Percentiles rank a stretch among this genome's conserved stretches.
Evolutionary conservation across 805 yeast genomes (phyloP).

Genomic region (Ogataea nonfermentans): DNA sequence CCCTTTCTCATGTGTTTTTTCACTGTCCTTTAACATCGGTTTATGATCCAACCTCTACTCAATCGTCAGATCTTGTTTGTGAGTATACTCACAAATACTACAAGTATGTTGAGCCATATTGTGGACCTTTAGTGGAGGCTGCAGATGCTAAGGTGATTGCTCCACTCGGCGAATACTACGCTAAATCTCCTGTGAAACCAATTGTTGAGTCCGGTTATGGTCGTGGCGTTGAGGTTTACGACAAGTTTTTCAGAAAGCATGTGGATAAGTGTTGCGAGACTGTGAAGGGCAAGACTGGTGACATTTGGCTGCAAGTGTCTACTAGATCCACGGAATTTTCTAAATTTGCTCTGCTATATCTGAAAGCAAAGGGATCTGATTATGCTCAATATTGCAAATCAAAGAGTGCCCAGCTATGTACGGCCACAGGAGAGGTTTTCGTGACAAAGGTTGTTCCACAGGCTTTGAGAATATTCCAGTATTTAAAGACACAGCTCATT

Average conservation of each 20-base stretch:
- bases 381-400: background rate
- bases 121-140: slow-evolving; percentile 14
- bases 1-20: slow-evolving; percentile 20
- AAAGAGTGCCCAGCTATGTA: slow-evolving; percentile 6
- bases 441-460: slow-evolving; percentile 20
- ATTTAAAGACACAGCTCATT: slow-evolving; percentile 6
- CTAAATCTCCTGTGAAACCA: slow-evolving; percentile 25
- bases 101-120: slow-evolving; percentile 20
- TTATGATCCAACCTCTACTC: slow-evolving; percentile 9
- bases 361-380: slow-evolving; percentile 9
- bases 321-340: slow-evolving; percentile 6
- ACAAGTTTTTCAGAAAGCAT: slow-evolving; percentile 14
- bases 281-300: slow-evolving; percentile 3
- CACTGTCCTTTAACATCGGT: slow-evolving; percentile 28
- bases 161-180: slow-evolving; percentile 19
- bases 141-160: slow-evolving; percentile 13
- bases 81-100: slow-evolving; percentile 22
- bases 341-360: background rate
- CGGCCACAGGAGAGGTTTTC: slow-evolving; percentile 4
- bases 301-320: background rate
- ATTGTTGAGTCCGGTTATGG: slow-evolving; percentile 19
- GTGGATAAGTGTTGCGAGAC: slow-evolving; percentile 21
- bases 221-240: slow-evolving; percentile 9
- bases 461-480: background rate
- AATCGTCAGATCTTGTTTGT: slow-evolving; percentile 23